Conservation (phyloP, 768 basidiomycete species). For the Russula griseocarnosa region DNA sequence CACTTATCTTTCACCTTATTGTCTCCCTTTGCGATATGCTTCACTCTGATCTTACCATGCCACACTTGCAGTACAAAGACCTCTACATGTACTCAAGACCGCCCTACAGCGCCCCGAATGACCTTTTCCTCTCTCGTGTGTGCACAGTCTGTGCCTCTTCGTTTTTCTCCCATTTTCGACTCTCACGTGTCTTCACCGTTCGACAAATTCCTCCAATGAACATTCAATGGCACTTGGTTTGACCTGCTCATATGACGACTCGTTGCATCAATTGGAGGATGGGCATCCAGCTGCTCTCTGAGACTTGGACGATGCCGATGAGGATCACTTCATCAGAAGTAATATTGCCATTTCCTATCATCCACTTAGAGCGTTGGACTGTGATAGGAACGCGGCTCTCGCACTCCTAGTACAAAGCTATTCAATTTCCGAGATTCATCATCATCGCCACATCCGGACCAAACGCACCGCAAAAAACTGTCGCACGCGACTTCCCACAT, state of each 20-base stretch:
- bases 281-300: constrained; percentile 22
- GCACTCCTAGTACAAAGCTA: constrained; percentile 10
- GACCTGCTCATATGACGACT: constrained; percentile 6
- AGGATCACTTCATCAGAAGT: constrained; percentile 19
- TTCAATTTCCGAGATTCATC: not conserved
- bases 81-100: too few species aligned
- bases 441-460: constrained; percentile 1
- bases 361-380: constrained; percentile 5
- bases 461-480: constrained; percentile 11
- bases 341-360: constrained; percentile 6
- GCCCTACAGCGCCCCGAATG: too few species aligned
- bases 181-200: too few species aligned
- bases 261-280: constrained; percentile 16
- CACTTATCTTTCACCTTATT: too few species aligned
- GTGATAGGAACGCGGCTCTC: constrained; percentile 9
- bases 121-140: too few species aligned
- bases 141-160: too few species aligned
- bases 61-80: too few species aligned
- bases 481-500: constrained; percentile 18
- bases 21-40: too few species aligned
- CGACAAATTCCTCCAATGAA: too few species aligned
- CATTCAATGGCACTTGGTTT: too few species aligned
- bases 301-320: constrained; percentile 25
- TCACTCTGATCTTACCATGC: too few species aligned
- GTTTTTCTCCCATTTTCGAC: too few species aligned